Evolutionary conservation across 495 filamentous ascomycete genomes (phyloP), one percentile per base, ranked within the genome.

Genomic region (Glonium stellatum): DNA sequence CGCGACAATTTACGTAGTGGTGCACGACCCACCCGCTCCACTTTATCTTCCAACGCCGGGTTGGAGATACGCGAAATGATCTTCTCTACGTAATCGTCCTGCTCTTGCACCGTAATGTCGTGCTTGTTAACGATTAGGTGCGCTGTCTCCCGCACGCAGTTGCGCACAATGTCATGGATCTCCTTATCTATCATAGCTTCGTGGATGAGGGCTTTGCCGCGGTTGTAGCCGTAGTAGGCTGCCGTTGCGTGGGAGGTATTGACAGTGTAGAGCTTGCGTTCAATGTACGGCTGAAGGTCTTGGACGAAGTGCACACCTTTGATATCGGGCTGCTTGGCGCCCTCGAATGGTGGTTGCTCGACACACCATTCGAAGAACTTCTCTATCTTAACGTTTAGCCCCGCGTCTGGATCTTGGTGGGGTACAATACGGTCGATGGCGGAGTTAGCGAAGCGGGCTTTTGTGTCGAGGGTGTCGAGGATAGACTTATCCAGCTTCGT

Each of bases 321-420:
- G 71, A 98, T 89, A 37, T 84, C 75, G 1, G 89, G 90, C 59
- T 82, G 82, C 37, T 77, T 78, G 36, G 74, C 70, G 42, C 80
- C 76, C 56, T 63, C 60, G 76, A 96, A 97, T 0, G 90, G 92
- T 1, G 82, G 85, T 68, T 80, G 72, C 67, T 98, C 93, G 48
- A 97, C 91, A 10, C 91, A 93, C 93, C 93, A 98, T 75, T 98
- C 93, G 78, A 87, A 95, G 83, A 96, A 98, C 75, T 89, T 89
- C 80, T 98, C 93, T 60, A 98, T 91, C 66, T 86, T 89, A 62
- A 98, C 93, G 68, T 97, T 87, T 41, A 97, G 79, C 41, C 90
- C 90, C 19, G 82, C 77, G 70, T 88, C 78, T 27, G 85, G 79
- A 61, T 87, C 83, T 77, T 96, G 91, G 44, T 84, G 84, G 8